Base-by-base conservation (phyloP, 2,329 filamentous ascomycete species). In the Emergomyces pasteurianus region DNA sequence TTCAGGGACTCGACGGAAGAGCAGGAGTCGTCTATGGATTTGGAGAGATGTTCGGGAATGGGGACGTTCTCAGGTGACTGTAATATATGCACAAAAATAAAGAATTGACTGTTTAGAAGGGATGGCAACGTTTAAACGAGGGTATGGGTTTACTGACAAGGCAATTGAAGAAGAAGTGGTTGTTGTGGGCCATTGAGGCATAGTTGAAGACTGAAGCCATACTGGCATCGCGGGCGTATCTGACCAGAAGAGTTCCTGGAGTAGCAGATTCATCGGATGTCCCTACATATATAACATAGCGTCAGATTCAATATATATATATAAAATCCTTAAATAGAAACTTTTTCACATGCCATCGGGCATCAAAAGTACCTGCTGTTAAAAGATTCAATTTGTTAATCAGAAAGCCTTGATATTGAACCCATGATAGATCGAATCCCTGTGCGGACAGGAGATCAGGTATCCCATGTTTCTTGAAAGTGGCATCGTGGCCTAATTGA, bases 141-240 rank as follows among this genome's bases (percentile, higher is more conserved):
- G 90, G 87, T 72, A 85, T 28, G 65, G 23, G 42, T 43, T 21
- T n/a, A 62, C 75, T 71, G 28, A 76, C 74, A 67, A 80, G 67
- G 66, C 73, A 74, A 64, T 76, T 76, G 71, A 79, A 80, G 71
- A 78, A 80, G 65, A 79, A 78, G 73, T 86, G 82, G 75, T 86
- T 96, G 83, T 97, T 97, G 81, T 89, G 88, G 60, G 90, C 89
- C 89, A 95, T 95, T 68, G 90, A 95, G 74, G 94, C 94, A 74
- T 95, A 85, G 83, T 97, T 99, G 85, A 99, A 99, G 72, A 87
- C 79, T 67, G 86, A 81, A 49, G 94, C 94, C 64, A 83, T 80
- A 67, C 81, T 80, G 52, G 92, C 87, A 70, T 94, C 84, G 74
- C 91, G 90, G 63, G 92, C 89, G 62, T 87, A 87, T 70, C 84